These are phyloP conservation scores for Beauveria caledonica DNA, from an alignment of 2,329 filamentous ascomycete species.

Conservation along the genomic window DNA sequence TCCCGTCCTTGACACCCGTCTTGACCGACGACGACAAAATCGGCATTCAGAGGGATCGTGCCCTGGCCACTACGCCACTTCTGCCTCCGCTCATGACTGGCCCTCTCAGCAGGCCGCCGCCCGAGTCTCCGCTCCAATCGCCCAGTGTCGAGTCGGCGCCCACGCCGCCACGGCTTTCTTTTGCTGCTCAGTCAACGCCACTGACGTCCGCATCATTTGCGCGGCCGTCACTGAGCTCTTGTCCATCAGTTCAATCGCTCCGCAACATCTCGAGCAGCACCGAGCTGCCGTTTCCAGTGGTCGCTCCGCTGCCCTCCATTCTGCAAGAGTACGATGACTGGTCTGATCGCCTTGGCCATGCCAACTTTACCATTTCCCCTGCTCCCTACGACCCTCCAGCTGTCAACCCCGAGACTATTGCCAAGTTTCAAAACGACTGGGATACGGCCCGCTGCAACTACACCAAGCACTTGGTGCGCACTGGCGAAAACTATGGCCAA, in stretches of 20 bases:
- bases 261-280: conserved; percentile 53
- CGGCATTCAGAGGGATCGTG: conserved; percentile 49
- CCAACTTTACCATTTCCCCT: conserved; percentile 83
- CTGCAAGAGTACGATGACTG: conserved; percentile 68
- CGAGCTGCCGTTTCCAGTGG: conserved; percentile 34
- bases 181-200: conserved; percentile 40
- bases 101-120: conserved; percentile 43
- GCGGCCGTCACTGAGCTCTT: conserved; percentile 63
- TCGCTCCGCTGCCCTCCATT: conserved; percentile 48
- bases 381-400: conserved; percentile 65
- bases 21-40: conserved; percentile 37
- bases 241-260: conserved; percentile 72
- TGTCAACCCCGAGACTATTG: conserved; percentile 49
- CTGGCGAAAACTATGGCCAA: conserved; percentile 80
- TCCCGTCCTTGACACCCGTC: conserved; percentile 31
- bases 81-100: conserved; percentile 72
- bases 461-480: conserved; percentile 79
- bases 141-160: conserved; percentile 62
- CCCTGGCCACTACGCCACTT: conserved; percentile 69
- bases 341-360: conserved; percentile 79
- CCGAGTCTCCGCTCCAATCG: conserved; percentile 78
- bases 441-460: conserved; percentile 76
- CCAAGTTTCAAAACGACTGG: conserved; percentile 70
- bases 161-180: conserved; percentile 31
- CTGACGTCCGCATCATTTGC: conserved; percentile 18